Evolutionary conservation across 305 asterid species (phyloP).

Genomic region (Striga hermonthica): DNA sequence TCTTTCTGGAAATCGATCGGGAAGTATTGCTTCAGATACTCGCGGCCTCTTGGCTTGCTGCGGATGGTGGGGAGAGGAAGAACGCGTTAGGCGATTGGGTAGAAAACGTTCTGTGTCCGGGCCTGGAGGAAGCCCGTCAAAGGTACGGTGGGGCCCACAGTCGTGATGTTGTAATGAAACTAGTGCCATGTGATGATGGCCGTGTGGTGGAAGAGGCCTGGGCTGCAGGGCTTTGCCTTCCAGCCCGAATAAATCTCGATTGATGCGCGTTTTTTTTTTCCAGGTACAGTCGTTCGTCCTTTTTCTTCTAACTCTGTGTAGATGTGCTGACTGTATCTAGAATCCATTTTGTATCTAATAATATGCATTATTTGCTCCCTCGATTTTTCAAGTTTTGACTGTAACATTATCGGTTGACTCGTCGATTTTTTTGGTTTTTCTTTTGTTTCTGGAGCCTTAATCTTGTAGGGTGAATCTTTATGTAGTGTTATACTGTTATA

Average conservation of each 20-base stretch:
- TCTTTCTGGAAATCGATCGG: conserved; percentile 55
- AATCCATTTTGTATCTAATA: not conserved
- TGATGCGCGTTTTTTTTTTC: conserved; percentile 25
- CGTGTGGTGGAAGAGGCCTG: conserved; percentile 40
- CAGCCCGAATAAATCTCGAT: conserved; percentile 45
- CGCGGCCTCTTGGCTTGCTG: conserved; percentile 70
- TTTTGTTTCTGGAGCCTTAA: not conserved
- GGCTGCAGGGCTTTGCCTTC: conserved; percentile 63
- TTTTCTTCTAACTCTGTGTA: not conserved
- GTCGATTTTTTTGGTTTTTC: not conserved
- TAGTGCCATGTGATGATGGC: conserved; percentile 47
- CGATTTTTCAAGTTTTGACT: not conserved
- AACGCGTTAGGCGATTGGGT: conserved; percentile 59
- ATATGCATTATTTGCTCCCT: not conserved
- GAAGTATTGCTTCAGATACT: conserved; percentile 69
- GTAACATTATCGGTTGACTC: not conserved
- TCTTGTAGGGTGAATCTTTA: not conserved
- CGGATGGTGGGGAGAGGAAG: conserved; percentile 37
- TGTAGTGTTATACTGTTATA: not conserved
- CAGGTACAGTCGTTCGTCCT: not conserved
- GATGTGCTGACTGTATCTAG: not conserved
- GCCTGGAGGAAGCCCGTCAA: conserved; percentile 37
- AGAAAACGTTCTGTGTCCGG: conserved; percentile 42
- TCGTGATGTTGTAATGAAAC: conserved; percentile 45
- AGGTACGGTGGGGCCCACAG: conserved; percentile 28